Conservation (phyloP, 225 moss, liverwort and hornwort species). For the Climacium dendroides region DNA sequence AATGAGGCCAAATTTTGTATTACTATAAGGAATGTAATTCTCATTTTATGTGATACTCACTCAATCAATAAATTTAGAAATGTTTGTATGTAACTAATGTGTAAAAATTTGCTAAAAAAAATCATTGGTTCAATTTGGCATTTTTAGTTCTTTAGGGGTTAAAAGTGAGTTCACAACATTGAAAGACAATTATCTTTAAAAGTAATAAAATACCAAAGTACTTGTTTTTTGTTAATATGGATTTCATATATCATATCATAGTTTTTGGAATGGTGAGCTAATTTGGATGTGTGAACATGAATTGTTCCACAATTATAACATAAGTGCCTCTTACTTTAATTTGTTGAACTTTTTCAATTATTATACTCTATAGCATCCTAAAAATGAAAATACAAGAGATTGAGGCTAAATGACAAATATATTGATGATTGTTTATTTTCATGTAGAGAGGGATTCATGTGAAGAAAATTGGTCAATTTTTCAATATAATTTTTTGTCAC, state of each 20-base stretch:
- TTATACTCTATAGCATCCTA: accelerated
- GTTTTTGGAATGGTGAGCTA: accelerated
- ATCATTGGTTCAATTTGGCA: not conserved
- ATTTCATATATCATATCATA: not conserved
- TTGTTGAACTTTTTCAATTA: not conserved
- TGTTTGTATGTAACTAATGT: not conserved
- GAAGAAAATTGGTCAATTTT: not conserved
- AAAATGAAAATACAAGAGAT: not conserved
- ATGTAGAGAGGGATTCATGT: not conserved
- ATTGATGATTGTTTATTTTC: not conserved
- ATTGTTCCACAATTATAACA: not conserved
- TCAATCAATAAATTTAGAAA: not conserved
- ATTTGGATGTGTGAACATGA: not conserved
- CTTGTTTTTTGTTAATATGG: not conserved
- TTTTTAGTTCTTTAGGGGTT: not conserved
- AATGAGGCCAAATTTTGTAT: not conserved
- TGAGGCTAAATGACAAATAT: not conserved
- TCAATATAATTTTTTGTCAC: not conserved
- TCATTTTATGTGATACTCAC: not conserved
- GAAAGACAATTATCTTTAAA: not conserved
- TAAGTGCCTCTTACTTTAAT: too few species aligned
- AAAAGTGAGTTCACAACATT: not conserved
- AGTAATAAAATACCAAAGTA: not conserved
- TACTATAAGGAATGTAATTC: not conserved
- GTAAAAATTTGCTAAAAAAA: not conserved